Evolutionary conservation across 768 basidiomycete species (phyloP).

Genomic region (Trametes villosa): DNA sequence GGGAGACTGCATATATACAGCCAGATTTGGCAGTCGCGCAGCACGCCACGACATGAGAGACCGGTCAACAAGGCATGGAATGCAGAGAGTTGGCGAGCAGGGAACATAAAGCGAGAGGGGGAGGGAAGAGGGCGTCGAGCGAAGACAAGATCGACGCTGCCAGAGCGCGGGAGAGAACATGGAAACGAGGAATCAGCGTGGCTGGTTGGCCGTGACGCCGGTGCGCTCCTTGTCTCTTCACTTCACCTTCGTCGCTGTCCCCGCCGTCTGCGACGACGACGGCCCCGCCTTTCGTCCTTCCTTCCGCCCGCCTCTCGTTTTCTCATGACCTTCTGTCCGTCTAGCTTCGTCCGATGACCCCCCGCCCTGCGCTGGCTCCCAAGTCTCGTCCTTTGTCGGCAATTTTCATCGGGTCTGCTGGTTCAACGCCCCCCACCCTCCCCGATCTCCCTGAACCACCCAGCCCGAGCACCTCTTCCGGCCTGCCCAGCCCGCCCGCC

Average conservation of each 20-base stretch:
- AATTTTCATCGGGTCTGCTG: slow-evolving; percentile 57
- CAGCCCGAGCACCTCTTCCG: slow-evolving; percentile 58
- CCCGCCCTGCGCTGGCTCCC: slow-evolving; percentile 48
- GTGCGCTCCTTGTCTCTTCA: slow-evolving; percentile 23
- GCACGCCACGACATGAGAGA: neutral
- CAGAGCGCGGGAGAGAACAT: slow-evolving; percentile 13
- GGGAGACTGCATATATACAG: neutral
- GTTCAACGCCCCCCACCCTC: slow-evolving; percentile 48
- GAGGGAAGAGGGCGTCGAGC: neutral
- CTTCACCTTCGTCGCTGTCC: slow-evolving; percentile 26
- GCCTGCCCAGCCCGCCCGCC: slow-evolving; percentile 82
- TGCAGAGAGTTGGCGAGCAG: neutral
- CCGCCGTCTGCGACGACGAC: slow-evolving; percentile 30
- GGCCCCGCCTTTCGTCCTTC: slow-evolving; percentile 24
- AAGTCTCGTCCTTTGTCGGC: slow-evolving; percentile 63
- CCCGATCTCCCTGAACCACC: slow-evolving; percentile 76
- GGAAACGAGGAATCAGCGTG: slow-evolving; percentile 30
- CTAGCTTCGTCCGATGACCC: slow-evolving; percentile 47
- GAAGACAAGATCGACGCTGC: slow-evolving; percentile 14
- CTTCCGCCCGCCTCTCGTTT: slow-evolving; percentile 18
- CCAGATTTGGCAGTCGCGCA: slow-evolving; percentile 7
- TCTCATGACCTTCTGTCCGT: slow-evolving; percentile 25
- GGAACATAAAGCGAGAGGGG: neutral
- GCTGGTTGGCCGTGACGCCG: slow-evolving; percentile 20
- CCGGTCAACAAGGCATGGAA: slow-evolving; percentile 1